phyloP scores from a whole-genome alignment of 139 green algal genomes.

The Chlamydomonas schloesseri region DNA sequence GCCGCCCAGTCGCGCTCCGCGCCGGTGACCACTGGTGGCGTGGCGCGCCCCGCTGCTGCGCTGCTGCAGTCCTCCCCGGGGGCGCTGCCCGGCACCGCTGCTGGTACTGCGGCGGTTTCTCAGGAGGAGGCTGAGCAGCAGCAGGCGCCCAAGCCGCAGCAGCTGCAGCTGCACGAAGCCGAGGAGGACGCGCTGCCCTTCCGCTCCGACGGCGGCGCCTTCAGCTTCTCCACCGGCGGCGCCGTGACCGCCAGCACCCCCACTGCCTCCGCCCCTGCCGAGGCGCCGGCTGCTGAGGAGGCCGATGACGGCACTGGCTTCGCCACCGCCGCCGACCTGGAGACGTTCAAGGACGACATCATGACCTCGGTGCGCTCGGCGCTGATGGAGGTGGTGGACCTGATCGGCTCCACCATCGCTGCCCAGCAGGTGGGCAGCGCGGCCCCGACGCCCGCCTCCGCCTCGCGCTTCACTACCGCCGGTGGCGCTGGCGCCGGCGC shows the following conservation, averaged over 20 bases:
- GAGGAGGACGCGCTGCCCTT: background rate
- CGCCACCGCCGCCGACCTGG: slow-evolving; percentile 35
- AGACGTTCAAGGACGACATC: slow-evolving; percentile 29
- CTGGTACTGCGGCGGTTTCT: too few relatives aligned
- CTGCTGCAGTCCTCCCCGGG: background rate
- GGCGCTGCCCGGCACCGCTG: background rate
- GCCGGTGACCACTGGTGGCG: background rate
- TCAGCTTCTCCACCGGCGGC: background rate
- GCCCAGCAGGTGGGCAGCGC: background rate
- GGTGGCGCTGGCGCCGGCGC: too few relatives aligned
- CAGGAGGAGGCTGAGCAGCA: too few relatives aligned
- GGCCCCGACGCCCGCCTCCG: background rate
- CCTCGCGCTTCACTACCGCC: too few relatives aligned
- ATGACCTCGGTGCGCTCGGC: slow-evolving; percentile 14
- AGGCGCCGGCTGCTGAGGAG: background rate
- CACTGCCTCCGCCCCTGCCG: background rate
- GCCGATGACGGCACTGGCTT: background rate
- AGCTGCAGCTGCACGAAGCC: background rate
- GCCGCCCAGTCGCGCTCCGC: background rate
- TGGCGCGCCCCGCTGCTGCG: background rate
- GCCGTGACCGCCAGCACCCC: background rate
- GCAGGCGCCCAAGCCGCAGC: too few relatives aligned
- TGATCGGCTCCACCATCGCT: slow-evolving; percentile 8
- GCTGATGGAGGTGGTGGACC: slow-evolving; percentile 36
- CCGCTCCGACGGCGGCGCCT: background rate